phyloP scores from a whole-genome alignment of 2,329 filamentous ascomycete species.

The Talaromyces piceae region DNA sequence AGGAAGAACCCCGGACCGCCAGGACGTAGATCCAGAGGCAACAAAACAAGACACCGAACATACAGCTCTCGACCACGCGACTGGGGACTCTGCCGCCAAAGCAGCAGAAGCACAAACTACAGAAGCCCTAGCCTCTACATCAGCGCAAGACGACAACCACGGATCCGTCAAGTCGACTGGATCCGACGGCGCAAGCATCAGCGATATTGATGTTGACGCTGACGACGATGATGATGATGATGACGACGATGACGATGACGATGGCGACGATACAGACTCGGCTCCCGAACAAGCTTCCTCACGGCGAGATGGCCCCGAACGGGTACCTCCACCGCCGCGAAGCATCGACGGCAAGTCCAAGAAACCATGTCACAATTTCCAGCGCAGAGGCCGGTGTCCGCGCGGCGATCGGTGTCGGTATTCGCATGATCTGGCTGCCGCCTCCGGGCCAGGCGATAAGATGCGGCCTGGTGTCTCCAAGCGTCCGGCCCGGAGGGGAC shows the following conservation, averaged over 20 bases:
- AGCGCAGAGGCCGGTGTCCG: conserved; percentile 34
- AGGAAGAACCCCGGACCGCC: conserved; percentile 13
- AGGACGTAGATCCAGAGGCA: background rate
- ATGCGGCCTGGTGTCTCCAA: conserved; percentile 14
- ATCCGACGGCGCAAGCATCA: conserved; percentile 15
- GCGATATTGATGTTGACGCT: too few species aligned
- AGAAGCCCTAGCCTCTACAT: background rate
- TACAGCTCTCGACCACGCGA: background rate
- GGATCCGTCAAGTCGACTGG: conserved; percentile 33
- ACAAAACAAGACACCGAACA: background rate
- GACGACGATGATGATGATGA: too few species aligned
- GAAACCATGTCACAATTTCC: conserved; percentile 34
- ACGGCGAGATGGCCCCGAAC: conserved; percentile 33
- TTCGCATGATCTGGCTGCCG: conserved; percentile 30
- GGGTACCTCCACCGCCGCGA: conserved; percentile 31
- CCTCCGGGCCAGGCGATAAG: conserved; percentile 16
- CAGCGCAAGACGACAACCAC: conserved; percentile 19
- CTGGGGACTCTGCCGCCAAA: too few species aligned
- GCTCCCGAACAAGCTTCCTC: conserved; percentile 37
- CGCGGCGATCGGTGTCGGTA: conserved; percentile 37
- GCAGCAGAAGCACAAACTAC: background rate
- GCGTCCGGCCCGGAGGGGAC: conserved; percentile 27
- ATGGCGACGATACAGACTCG: conserved; percentile 23
- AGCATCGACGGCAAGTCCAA: conserved; percentile 21
- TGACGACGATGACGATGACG: too few species aligned